Evolutionary conservation across 148 eudicot genomes (phyloP).

Genomic region (Camellia japonica): DNA sequence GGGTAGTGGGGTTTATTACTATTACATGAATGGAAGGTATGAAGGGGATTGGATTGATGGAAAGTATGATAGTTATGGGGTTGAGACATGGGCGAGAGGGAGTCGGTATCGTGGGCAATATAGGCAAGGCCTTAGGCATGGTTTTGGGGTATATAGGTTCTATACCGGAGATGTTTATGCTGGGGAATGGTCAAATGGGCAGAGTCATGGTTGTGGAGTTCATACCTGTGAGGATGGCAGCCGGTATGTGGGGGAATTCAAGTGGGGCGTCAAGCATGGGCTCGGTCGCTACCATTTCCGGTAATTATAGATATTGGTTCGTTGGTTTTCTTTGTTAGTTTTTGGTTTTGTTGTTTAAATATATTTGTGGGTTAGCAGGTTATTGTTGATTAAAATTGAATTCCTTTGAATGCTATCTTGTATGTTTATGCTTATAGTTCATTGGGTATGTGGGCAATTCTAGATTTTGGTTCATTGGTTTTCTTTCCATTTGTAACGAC

Average conservation of each 20-base stretch:
- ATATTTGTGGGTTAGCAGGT: too few relatives aligned
- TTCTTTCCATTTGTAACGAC: constrained; percentile 4
- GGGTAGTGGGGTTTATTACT: constrained; percentile 95
- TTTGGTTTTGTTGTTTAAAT: too few relatives aligned
- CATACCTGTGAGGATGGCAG: constrained; percentile 97
- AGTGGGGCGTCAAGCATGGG: constrained; percentile 98
- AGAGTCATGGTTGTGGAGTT: constrained; percentile 94
- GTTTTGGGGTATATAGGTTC: constrained; percentile 91
- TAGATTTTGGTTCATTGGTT: not conserved
- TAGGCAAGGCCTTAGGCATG: constrained; percentile 89
- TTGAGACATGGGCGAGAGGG: constrained; percentile 94
- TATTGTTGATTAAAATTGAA: too few relatives aligned
- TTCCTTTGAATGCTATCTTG: too few relatives aligned
- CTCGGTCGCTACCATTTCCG: constrained; percentile 94
- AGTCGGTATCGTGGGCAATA: constrained; percentile 88
- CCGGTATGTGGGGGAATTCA: constrained; percentile 91
- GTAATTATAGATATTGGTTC: constrained; percentile 27
- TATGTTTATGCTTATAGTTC: too few relatives aligned
- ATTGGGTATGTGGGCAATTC: too few relatives aligned
- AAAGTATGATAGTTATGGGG: constrained; percentile 90
- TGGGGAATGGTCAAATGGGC: constrained; percentile 96
- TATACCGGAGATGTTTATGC: constrained; percentile 95
- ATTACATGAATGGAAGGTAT: constrained; percentile 88
- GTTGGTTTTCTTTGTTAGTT: too few relatives aligned
- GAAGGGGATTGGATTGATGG: constrained; percentile 99